These are phyloP conservation scores for Saccharata proteae DNA, from an alignment of 2,329 filamentous ascomycete genomes.

Conservation along the genomic window DNA sequence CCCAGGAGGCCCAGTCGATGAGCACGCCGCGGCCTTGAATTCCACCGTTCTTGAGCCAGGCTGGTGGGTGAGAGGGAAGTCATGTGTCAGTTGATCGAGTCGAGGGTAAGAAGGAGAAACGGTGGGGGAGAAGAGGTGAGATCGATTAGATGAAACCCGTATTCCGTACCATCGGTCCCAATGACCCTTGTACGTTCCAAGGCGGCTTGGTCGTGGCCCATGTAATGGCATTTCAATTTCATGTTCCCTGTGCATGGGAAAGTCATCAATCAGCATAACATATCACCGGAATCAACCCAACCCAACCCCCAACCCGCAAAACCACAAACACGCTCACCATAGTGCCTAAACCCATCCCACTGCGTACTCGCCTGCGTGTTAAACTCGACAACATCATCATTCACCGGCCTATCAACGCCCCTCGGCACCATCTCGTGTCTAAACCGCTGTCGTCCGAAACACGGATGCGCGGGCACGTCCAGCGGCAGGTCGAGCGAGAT, in stretches of 20 bases:
- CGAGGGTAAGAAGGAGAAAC: background rate
- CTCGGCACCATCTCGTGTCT: slow-evolving; percentile 18
- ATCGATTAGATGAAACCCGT: slow-evolving; percentile 30
- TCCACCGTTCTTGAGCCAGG: slow-evolving; percentile 5
- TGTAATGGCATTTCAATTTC: slow-evolving; percentile 29
- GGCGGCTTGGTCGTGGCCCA: slow-evolving; percentile 27
- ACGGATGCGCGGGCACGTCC: slow-evolving; percentile 26
- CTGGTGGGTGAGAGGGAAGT: background rate
- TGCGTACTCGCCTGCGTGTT: slow-evolving; percentile 28
- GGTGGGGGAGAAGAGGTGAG: slow-evolving; percentile 12
- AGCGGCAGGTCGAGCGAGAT: slow-evolving; percentile 29
- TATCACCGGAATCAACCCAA: no score
- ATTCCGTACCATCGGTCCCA: slow-evolving; percentile 5
- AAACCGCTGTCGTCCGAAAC: slow-evolving; percentile 23
- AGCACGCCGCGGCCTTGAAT: slow-evolving; percentile 9
- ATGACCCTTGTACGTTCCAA: slow-evolving; percentile 17
- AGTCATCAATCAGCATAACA: no score
- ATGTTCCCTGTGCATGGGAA: slow-evolving; percentile 34
- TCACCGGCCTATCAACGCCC: slow-evolving; percentile 19
- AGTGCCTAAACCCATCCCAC: slow-evolving; percentile 30
- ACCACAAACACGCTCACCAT: slow-evolving; percentile 4
- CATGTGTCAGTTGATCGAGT: background rate
- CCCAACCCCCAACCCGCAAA: no score
- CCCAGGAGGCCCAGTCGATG: slow-evolving; percentile 6
- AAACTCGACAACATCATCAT: slow-evolving; percentile 25